Evolutionary conservation across 106 monocot species (phyloP).

Genomic region (Triglochin maritima): DNA sequence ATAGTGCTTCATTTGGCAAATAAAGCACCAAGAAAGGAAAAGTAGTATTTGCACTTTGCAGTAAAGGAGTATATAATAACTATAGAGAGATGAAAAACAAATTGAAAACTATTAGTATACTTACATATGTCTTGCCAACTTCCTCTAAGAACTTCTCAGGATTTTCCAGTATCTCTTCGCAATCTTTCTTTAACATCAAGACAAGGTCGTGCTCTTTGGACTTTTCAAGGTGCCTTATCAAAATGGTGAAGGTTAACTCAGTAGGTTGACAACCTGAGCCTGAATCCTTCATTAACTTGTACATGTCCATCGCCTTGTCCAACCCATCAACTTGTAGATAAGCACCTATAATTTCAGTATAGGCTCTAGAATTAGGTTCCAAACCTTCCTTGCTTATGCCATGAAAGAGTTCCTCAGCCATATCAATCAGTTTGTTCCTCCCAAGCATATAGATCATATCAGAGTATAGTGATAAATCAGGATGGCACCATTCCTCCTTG

Average conservation of each 20-base stretch:
- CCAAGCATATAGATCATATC: constrained; percentile 74
- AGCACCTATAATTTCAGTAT: constrained; percentile 72
- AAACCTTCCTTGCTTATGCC: constrained; percentile 36
- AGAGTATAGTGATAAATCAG: constrained; percentile 50
- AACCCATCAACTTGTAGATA: constrained; percentile 41
- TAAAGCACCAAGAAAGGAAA: no score
- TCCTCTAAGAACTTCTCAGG: constrained; percentile 54
- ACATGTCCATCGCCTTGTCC: constrained; percentile 60
- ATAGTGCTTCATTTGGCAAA: no score
- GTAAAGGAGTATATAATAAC: not conserved
- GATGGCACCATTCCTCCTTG: constrained; percentile 56
- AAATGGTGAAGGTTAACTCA: constrained; percentile 64
- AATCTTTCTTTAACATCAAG: constrained; percentile 42
- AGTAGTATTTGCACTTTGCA: no score
- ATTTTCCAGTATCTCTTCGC: constrained; percentile 31
- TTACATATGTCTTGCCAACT: constrained; percentile 50
- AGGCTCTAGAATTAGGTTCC: constrained; percentile 49
- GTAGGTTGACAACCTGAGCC: constrained; percentile 39
- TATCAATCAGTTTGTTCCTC: constrained; percentile 52
- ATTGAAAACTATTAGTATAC: not conserved
- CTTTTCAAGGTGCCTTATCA: constrained; percentile 69
- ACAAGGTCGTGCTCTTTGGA: constrained; percentile 38
- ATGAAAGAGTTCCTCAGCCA: constrained; percentile 49
- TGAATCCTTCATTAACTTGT: constrained; percentile 56
- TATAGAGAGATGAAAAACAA: not conserved